Conservation (phyloP, 306 rosid species). For the Pachyrhizus erosus region DNA sequence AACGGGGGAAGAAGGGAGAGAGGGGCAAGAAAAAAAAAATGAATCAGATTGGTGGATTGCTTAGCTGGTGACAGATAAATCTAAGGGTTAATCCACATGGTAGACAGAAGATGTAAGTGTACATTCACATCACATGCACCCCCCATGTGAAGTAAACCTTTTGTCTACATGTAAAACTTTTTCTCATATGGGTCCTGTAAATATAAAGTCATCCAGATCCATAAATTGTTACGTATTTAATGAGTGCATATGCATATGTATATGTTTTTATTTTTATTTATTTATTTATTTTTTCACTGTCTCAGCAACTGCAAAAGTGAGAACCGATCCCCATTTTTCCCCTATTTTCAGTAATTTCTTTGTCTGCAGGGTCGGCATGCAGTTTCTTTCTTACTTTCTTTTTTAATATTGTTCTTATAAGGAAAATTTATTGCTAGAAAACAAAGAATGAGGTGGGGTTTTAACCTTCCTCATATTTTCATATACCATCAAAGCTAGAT, state of each 20-base stretch:
- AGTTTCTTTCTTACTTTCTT: neutral
- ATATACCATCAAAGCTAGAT: neutral
- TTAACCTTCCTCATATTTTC: conserved; percentile 24
- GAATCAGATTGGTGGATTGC: conserved; percentile 69
- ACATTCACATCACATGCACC: conserved; percentile 85
- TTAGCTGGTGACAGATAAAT: conserved; percentile 93
- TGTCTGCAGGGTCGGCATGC: conserved; percentile 43
- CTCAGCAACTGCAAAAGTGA: conserved; percentile 41
- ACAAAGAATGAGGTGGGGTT: conserved; percentile 29
- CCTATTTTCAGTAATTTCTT: conserved; percentile 43
- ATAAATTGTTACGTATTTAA: conserved; percentile 46
- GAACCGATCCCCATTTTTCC: conserved; percentile 26
- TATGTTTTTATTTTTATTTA: neutral
- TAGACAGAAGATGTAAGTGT: conserved; percentile 78
- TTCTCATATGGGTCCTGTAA: conserved; percentile 54
- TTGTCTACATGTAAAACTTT: conserved; percentile 73
- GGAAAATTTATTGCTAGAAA: conserved; percentile 36
- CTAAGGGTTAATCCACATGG: conserved; percentile 85
- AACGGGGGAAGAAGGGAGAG: neutral
- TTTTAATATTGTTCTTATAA: conserved; percentile 22
- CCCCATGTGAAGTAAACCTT: conserved; percentile 82
- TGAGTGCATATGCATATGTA: conserved; percentile 43
- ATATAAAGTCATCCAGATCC: conserved; percentile 47
- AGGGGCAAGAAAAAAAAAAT: neutral
- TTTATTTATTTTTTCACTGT: neutral